Conservation (phyloP, 2,329 filamentous ascomycete genomes). For the Trichoderma semiorbis region DNA sequence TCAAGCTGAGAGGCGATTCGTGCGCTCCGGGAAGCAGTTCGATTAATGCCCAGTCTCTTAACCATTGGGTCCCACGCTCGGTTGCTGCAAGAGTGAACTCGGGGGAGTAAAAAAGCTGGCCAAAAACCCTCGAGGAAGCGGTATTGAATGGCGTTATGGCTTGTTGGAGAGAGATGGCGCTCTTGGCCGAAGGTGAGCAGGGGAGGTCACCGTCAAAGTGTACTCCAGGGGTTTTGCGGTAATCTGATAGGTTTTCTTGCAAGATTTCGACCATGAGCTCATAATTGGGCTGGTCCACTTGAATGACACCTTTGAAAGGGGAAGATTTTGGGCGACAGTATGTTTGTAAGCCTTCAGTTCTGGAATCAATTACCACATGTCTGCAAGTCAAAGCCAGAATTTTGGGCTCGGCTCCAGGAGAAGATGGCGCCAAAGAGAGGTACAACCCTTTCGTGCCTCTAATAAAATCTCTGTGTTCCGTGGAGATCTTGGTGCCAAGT, state of each 20-base stretch:
- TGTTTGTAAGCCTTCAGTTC: background rate
- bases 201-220: too few relatives aligned
- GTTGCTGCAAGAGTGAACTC: background rate
- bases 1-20: background rate
- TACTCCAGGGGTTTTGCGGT: background rate
- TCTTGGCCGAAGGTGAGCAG: background rate
- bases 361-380: background rate
- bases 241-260: background rate
- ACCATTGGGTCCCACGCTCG: background rate
- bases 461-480: background rate
- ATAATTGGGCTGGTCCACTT: slow-evolving; percentile 4
- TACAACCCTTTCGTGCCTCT: slow-evolving; percentile 2
- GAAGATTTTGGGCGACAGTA: background rate
- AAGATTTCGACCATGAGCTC: background rate
- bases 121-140: background rate
- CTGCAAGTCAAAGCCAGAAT: slow-evolving; percentile 6
- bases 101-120: background rate
- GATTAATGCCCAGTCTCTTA: background rate
- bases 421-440: background rate
- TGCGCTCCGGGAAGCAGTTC: background rate
- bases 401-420: background rate
- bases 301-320: background rate
- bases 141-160: background rate
- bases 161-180: background rate
- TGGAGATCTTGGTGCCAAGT: background rate